A percentile compares a stretch with the other conserved stretches of the same genome.
Conservation (phyloP, 257 asterid genomes). For the Solanum chmielewskii region DNA sequence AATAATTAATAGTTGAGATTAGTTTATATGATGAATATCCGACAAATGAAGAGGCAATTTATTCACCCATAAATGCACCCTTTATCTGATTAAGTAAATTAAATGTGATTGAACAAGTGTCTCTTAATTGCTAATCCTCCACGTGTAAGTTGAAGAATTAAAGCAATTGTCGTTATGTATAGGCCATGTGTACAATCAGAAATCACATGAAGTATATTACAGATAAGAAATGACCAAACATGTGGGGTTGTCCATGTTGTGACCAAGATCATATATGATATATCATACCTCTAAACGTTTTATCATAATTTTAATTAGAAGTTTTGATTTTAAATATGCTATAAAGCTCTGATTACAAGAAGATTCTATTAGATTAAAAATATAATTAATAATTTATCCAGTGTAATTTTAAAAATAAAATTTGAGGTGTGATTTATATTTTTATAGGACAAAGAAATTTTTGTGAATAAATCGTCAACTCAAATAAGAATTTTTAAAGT, state of each 20-base stretch:
- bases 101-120: neutral
- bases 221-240: slow-evolving; percentile 3
- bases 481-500: neutral
- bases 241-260: slow-evolving; percentile 15
- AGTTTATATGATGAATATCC: neutral
- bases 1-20: neutral
- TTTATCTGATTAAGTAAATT: neutral
- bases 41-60: neutral
- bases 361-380: neutral
- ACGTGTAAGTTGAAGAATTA: neutral
- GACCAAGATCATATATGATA: neutral
- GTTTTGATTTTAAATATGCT: neutral
- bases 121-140: neutral
- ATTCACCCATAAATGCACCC: neutral
- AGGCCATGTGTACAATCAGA: neutral
- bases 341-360: neutral
- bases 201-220: neutral
- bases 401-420: neutral
- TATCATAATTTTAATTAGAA: neutral
- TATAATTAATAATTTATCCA: neutral
- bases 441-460: neutral
- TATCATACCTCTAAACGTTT: neutral
- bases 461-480: fast-evolving
- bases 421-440: neutral
- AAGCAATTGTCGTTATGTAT: neutral